Evolutionary conservation across 768 basidiomycete genomes (phyloP).

Genomic region (Podaxis carcinomalis): DNA sequence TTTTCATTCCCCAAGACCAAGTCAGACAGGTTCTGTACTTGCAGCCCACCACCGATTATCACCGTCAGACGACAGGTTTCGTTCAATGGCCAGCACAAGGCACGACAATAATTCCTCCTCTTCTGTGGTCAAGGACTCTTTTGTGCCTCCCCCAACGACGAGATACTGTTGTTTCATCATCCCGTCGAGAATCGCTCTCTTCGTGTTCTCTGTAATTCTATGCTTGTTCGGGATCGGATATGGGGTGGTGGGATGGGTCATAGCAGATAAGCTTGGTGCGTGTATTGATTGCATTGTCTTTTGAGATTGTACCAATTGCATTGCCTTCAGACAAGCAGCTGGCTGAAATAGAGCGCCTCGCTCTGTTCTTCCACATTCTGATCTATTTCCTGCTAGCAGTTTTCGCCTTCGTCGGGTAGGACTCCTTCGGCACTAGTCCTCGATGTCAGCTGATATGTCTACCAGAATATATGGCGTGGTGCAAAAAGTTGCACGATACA

Average conservation of each 20-base stretch:
- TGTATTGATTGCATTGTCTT: neutral
- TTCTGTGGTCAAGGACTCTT: neutral
- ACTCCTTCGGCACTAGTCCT: neutral
- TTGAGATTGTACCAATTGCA: neutral
- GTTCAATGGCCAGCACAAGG: neutral
- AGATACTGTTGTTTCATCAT: conserved; percentile 6
- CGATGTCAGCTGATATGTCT: neutral
- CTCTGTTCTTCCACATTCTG: conserved; percentile 19
- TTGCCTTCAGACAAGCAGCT: conserved; percentile 11
- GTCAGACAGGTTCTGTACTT: conserved; percentile 8
- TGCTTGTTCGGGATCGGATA: conserved; percentile 9
- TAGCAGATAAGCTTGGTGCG: conserved; percentile 13
- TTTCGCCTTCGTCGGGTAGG: conserved; percentile 18
- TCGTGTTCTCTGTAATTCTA: conserved; percentile 6
- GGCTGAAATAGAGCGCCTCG: conserved; percentile 15
- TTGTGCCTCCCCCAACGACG: neutral
- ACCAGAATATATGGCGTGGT: conserved; percentile 18
- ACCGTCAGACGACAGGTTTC: neutral
- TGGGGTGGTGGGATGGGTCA: conserved; percentile 8
- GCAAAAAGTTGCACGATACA: conserved; percentile 6
- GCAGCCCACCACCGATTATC: neutral
- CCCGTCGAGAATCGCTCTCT: conserved; percentile 13
- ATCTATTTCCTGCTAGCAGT: conserved; percentile 14
- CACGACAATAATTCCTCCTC: conserved; percentile 1
- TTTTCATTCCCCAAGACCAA: neutral